phyloP scores from a whole-genome alignment of 108 stramenopile species.

The Skeletonema tropicum region DNA sequence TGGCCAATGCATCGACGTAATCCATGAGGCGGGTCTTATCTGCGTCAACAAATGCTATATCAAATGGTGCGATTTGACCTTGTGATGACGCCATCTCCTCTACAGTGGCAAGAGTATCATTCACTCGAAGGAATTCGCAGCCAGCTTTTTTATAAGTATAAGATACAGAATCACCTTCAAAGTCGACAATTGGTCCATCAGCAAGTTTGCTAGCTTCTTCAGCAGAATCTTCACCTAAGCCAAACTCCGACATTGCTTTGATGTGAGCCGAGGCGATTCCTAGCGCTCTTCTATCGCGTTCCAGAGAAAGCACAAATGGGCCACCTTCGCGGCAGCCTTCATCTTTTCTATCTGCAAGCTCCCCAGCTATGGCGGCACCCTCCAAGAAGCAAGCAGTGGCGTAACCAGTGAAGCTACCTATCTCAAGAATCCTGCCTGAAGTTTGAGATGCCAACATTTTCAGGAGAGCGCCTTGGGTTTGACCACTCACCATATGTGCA shows the following conservation, averaged over 20 bases:
- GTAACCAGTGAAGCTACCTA: slow-evolving; percentile 95
- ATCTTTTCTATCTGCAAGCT: slow-evolving; percentile 23
- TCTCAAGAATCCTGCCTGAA: slow-evolving; percentile 82
- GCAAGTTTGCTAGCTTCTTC: slow-evolving; percentile 50
- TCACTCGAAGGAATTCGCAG: slow-evolving; percentile 69
- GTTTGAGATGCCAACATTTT: slow-evolving; percentile 77
- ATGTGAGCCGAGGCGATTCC: slow-evolving; percentile 77
- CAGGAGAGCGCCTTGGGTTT: slow-evolving; percentile 81
- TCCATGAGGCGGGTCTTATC: slow-evolving; percentile 88
- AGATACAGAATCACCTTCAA: slow-evolving; percentile 41
- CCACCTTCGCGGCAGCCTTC: slow-evolving; percentile 44
- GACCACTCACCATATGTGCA: slow-evolving; percentile 89
- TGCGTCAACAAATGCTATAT: slow-evolving; percentile 91
- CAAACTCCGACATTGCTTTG: slow-evolving; percentile 57
- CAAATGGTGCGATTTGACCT: slow-evolving; percentile 63
- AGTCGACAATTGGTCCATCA: slow-evolving; percentile 14
- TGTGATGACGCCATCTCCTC: slow-evolving; percentile 69
- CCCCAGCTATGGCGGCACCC: slow-evolving; percentile 65
- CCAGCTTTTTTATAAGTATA: slow-evolving; percentile 51
- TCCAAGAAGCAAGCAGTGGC: slow-evolving; percentile 87
- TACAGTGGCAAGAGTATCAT: slow-evolving; percentile 79
- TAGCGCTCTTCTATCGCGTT: slow-evolving; percentile 76
- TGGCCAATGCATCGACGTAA: slow-evolving; percentile 77
- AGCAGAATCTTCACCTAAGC: slow-evolving; percentile 60
- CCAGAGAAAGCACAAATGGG: slow-evolving; percentile 80